phyloP scores from a whole-genome alignment of 169 alveolate genomes.

The Plasmodium ovale region DNA sequence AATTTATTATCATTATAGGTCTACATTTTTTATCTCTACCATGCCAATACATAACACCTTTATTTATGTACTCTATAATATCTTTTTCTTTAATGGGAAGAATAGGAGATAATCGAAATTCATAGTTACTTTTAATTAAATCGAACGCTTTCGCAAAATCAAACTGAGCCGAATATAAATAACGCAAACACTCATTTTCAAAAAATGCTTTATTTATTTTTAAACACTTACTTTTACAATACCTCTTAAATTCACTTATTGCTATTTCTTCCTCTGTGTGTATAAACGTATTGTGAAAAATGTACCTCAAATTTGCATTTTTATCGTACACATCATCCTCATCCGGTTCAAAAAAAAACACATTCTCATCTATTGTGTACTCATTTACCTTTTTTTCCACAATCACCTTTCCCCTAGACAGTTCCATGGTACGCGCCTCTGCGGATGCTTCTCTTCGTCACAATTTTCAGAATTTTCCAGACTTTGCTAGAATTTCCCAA shows the following conservation, averaged over 20 bases:
- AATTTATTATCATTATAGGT: conserved; percentile 79
- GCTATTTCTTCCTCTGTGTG: conserved; percentile 76
- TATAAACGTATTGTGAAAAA: conserved; percentile 79
- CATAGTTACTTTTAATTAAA: conserved; percentile 72
- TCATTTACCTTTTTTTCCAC: conserved; percentile 68
- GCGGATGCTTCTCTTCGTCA: background rate
- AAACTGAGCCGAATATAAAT: conserved; percentile 80
- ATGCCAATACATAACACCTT: conserved; percentile 82
- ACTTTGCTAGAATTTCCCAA: background rate
- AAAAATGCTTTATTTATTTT: conserved; percentile 65
- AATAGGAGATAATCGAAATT: conserved; percentile 76
- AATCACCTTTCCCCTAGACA: conserved; percentile 64
- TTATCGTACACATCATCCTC: conserved; percentile 70
- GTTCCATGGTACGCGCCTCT: conserved; percentile 18
- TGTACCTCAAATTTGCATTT: conserved; percentile 65
- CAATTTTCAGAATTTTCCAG: background rate
- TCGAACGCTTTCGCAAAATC: conserved; percentile 77
- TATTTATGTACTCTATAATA: conserved; percentile 64
- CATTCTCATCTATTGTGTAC: conserved; percentile 76
- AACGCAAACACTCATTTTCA: conserved; percentile 79
- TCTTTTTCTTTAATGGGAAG: conserved; percentile 79
- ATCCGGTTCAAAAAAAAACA: conserved; percentile 78
- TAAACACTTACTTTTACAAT: conserved; percentile 55
- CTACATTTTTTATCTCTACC: conserved; percentile 82
- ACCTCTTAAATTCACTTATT: conserved; percentile 76